Conservation (phyloP, 2,329 filamentous ascomycete genomes). For the Nigrospora sphaerica region DNA sequence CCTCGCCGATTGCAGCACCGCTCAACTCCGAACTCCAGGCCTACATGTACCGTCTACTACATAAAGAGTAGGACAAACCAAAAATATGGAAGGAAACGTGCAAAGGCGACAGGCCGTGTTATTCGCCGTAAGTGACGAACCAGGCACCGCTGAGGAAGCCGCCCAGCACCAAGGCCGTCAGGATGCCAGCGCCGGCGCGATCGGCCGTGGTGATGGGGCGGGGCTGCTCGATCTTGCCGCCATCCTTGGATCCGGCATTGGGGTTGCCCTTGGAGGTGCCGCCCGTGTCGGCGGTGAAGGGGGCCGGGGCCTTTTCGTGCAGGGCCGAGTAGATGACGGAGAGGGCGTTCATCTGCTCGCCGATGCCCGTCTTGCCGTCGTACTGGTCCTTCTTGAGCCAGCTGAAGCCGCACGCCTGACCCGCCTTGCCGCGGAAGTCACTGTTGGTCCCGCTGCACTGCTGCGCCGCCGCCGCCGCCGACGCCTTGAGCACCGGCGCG, state of each 20-base stretch:
- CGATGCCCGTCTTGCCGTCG: constrained; percentile 44
- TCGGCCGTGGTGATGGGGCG: constrained; percentile 18
- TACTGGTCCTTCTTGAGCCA: constrained; percentile 38
- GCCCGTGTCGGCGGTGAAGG: constrained; percentile 12
- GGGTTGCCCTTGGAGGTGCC: constrained; percentile 18
- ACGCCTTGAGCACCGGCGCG: constrained; percentile 13
- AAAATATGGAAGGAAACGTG: too few relatives aligned
- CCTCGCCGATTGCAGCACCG: too few relatives aligned
- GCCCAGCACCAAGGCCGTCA: constrained; percentile 12
- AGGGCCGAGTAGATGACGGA: constrained; percentile 40
- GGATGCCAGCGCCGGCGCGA: constrained; percentile 18
- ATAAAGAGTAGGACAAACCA: too few relatives aligned
- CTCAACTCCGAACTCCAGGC: too few relatives aligned
- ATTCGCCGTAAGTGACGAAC: neutral
- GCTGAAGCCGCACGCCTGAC: constrained; percentile 42
- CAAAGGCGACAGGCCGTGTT: too few relatives aligned
- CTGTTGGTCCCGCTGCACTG: constrained; percentile 13
- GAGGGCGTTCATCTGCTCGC: constrained; percentile 49
- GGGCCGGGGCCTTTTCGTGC: constrained; percentile 15
- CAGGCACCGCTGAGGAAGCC: constrained; percentile 1
- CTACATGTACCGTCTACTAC: too few relatives aligned
- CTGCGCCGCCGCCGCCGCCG: constrained; percentile 31
- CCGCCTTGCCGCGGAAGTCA: constrained; percentile 16
- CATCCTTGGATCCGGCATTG: constrained; percentile 13
- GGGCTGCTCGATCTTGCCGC: constrained; percentile 11